Percentiles rank a stretch among this genome's conserved stretches.
Evolutionary conservation across 768 basidiomycete genomes (phyloP).

Genomic region (Leucogyrophana mollusca): DNA sequence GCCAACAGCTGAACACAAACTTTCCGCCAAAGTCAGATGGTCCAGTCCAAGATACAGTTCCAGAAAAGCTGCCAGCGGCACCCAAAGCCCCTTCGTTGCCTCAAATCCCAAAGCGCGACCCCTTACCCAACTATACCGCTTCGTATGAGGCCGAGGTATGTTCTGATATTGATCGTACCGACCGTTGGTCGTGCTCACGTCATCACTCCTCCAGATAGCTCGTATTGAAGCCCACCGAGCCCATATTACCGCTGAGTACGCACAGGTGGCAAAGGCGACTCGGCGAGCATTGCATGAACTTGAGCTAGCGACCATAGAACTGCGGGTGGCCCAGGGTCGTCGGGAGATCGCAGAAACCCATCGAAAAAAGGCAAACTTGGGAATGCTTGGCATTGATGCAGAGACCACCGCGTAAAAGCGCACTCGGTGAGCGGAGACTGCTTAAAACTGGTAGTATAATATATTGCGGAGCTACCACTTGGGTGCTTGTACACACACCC

Average conservation of each 20-base stretch:
- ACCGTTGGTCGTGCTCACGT: no score
- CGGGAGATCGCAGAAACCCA: slow-evolving; percentile 57
- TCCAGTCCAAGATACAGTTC: neutral
- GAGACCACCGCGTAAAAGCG: slow-evolving; percentile 8
- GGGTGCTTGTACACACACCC: neutral
- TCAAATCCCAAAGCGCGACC: slow-evolving; percentile 27
- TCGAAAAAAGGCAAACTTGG: slow-evolving; percentile 59
- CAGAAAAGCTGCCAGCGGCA: neutral
- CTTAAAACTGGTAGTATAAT: neutral
- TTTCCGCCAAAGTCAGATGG: neutral
- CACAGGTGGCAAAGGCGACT: slow-evolving; percentile 36
- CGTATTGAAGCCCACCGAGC: slow-evolving; percentile 39
- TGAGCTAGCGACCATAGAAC: slow-evolving; percentile 57
- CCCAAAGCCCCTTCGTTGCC: slow-evolving; percentile 32
- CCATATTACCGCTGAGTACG: slow-evolving; percentile 38
- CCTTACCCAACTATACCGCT: slow-evolving; percentile 25
- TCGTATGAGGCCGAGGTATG: slow-evolving; percentile 26
- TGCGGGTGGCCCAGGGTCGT: slow-evolving; percentile 56
- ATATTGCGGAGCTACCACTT: neutral
- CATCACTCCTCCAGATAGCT: slow-evolving; percentile 20
- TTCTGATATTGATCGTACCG: no score
- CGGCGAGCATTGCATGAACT: slow-evolving; percentile 60
- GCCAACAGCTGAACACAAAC: neutral
- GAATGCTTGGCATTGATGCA: slow-evolving; percentile 59
- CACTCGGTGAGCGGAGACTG: neutral